Evolutionary conservation across 208 protist species (phyloP), one percentile per base, ranked within the genome.

Genomic region (Porcisia hertigi): DNA sequence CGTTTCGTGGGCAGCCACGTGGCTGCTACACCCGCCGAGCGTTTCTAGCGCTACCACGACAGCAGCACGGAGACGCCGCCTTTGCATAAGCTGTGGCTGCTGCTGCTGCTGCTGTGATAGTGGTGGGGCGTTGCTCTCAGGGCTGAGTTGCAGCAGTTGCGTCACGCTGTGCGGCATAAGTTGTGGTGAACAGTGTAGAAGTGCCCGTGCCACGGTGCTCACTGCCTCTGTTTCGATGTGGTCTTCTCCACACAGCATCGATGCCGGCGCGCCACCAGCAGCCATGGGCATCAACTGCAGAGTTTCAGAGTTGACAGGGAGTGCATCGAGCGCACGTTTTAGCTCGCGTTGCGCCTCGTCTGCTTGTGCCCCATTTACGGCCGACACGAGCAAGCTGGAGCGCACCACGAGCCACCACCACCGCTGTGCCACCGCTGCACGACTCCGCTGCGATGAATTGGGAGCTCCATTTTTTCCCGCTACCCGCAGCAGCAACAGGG

Each of bases 401-500:
- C 78, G 79, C 74, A 88, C 65, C 41, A 82, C 64, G 59, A 84
- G 73, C 78, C 80, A 73, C 84, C 84, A 88, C 83, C 79, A 87
- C 69, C 73, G 71, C 73, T 78, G 78, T 60, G 63, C 69, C 71
- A 62, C 39, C 34, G 58, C 36, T 57, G 25, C 18, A 30, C 53
- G 18, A 23, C 74, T 6, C 34, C 47, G 41, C 43, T 30, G 47
- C 23, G 6, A 53, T 69, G 3, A 53, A 60, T 52, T 60, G 34
- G 16, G 36, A 12, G 41, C 36, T 1, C 14, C 16, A 43, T 45
- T 4, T n/a, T 1, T 14, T 36, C 6, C 16, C 20, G 18, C 36
- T 1, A 16, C 41, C 23, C 16, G 41, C 12, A 18, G 60, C 60
- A 30, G 34, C 64, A 52, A 39, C 41, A 59, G 11, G 47, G 47